These are phyloP conservation scores for Backusella circina DNA, from an alignment of 192 early-diverging fungal genomes.

Conservation along the genomic window DNA sequence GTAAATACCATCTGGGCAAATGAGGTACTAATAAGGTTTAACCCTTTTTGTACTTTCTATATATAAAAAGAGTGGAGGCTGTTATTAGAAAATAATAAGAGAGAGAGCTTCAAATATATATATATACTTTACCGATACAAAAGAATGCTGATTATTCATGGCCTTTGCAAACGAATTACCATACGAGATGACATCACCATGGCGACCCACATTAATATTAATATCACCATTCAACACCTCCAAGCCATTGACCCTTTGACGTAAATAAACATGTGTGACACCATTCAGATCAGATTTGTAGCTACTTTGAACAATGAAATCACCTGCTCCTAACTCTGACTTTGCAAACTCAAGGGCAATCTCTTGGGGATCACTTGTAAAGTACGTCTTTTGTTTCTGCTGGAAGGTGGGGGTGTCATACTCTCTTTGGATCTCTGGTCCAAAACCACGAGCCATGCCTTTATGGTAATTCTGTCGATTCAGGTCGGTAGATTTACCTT, in stretches of 20 bases:
- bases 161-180: conserved; percentile 59
- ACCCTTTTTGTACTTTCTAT: not conserved
- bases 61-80: not conserved
- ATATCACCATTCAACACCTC: conserved; percentile 79
- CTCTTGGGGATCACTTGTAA: conserved; percentile 24
- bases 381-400: not conserved
- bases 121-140: not conserved
- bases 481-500: not conserved
- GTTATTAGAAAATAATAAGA: not conserved
- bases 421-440: not conserved
- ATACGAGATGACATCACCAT: conserved; percentile 68
- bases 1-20: conserved; percentile 1
- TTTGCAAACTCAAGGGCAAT: conserved; percentile 47
- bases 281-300: conserved; percentile 69
- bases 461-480: not conserved
- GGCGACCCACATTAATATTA: conserved; percentile 70
- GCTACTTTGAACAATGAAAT: conserved; percentile 60
- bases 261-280: conserved; percentile 79
- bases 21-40: not conserved
- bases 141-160: not conserved
- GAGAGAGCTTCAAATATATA: not conserved
- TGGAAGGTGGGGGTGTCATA: not conserved
- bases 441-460: not conserved
- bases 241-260: conserved; percentile 66
- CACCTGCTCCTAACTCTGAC: conserved; percentile 28